Percentiles rank a stretch among this genome's conserved stretches.
Conservation (phyloP, 495 filamentous ascomycete genomes). For the Neurospora africana region DNA sequence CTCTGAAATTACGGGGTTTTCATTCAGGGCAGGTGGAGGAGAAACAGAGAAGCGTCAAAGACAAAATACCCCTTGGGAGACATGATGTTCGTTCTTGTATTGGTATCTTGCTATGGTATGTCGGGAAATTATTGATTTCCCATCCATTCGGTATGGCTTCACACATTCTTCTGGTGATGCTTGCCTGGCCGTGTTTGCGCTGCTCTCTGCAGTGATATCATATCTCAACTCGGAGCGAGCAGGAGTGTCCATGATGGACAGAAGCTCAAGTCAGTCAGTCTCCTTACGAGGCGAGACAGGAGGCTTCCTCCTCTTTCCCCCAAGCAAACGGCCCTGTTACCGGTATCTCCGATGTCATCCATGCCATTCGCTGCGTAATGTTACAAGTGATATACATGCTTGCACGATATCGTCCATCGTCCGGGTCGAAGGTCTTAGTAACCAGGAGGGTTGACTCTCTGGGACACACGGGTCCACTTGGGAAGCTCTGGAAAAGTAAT, state of each 20-base stretch:
- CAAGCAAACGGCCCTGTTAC: not conserved
- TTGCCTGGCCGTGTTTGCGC: not conserved
- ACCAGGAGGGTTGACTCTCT: slow-evolving; percentile 86
- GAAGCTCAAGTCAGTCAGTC: not conserved
- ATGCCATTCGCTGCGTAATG: slow-evolving; percentile 7
- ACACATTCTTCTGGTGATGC: slow-evolving; percentile 6
- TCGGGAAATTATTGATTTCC: not conserved
- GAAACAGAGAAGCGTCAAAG: not conserved
- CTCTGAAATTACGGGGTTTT: not conserved
- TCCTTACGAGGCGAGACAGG: not conserved
- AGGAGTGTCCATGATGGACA: not conserved
- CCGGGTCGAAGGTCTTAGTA: slow-evolving; percentile 45
- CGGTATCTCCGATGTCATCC: not conserved
- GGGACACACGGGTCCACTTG: slow-evolving; percentile 92
- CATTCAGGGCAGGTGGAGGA: not conserved
- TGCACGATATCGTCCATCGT: not conserved
- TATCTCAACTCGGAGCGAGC: not conserved
- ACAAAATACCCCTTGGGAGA: not conserved
- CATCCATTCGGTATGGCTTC: not conserved
- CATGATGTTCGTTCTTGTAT: not conserved
- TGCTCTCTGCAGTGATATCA: not conserved
- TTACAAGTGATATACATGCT: slow-evolving; percentile 16
- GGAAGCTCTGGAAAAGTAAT: slow-evolving; percentile 54
- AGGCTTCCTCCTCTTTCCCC: not conserved
- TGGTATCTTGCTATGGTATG: not conserved